phyloP scores from a whole-genome alignment of 306 rosid genomes.

The Vachellia pachyceras region DNA sequence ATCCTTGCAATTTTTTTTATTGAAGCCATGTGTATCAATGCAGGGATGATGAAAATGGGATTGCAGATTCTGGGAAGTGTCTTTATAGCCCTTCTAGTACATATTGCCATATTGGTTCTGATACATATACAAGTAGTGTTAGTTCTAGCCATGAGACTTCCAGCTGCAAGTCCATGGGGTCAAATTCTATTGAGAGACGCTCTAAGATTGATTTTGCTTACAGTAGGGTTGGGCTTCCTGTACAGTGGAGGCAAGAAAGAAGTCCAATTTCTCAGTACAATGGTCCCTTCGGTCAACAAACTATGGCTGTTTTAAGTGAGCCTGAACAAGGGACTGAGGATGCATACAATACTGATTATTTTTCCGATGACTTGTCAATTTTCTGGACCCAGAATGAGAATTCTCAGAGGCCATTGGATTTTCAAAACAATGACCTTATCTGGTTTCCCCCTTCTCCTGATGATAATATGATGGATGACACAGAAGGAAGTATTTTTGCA shows the following conservation, averaged over 20 bases:
- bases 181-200: conserved; percentile 82
- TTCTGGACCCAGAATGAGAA: conserved; percentile 55
- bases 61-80: conserved; percentile 71
- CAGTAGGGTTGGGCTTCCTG: conserved; percentile 59
- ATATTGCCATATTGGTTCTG: conserved; percentile 68
- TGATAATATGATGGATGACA: conserved; percentile 69
- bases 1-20: background rate
- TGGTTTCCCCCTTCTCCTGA: conserved; percentile 95
- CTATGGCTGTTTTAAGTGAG: conserved; percentile 69
- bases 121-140: conserved; percentile 77
- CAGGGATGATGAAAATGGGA: conserved; percentile 87
- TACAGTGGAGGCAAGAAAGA: conserved; percentile 67
- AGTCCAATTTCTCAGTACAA: conserved; percentile 49
- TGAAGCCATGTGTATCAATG: conserved; percentile 41
- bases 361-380: conserved; percentile 70
- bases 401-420: conserved; percentile 77
- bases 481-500: conserved; percentile 63
- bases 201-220: conserved; percentile 70
- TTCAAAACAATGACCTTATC: conserved; percentile 79
- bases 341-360: conserved; percentile 64
- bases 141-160: conserved; percentile 72
- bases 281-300: conserved; percentile 57
- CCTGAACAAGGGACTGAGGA: conserved; percentile 61
- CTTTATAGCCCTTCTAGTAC: conserved; percentile 73
- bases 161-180: conserved; percentile 59